These are phyloP conservation scores for Mycena haematopus DNA, from an alignment of 768 basidiomycete species.

Conservation along the genomic window DNA sequence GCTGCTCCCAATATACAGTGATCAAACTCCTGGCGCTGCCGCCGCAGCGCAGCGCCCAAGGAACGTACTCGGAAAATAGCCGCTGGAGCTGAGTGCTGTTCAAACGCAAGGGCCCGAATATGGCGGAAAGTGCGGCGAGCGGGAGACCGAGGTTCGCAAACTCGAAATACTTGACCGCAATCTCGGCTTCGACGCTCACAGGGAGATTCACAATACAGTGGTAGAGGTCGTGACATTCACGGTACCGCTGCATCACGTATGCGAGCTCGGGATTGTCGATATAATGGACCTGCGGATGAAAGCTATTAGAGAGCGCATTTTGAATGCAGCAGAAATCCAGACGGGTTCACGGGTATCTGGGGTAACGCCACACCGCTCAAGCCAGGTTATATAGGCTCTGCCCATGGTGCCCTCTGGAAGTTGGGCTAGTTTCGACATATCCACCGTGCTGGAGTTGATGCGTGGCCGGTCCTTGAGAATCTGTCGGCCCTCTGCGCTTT, in stretches of 20 bases:
- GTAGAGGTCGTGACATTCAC: conserved; percentile 98
- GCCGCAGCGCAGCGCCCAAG: conserved; percentile 92
- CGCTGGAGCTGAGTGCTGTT: conserved; percentile 56
- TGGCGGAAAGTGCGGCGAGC: conserved; percentile 80
- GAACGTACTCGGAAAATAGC: conserved; percentile 82
- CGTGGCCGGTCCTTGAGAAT: conserved; percentile 86
- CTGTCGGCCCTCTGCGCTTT: conserved; percentile 79
- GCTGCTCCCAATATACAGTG: conserved; percentile 94
- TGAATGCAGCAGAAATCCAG: conserved; percentile 26
- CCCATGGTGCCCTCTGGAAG: conserved; percentile 87
- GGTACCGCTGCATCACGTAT: conserved; percentile 97
- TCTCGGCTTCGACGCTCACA: conserved; percentile 88
- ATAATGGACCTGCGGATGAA: conserved; percentile 77
- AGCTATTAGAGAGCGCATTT: neutral
- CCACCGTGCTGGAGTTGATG: conserved; percentile 76
- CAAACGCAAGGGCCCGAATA: conserved; percentile 81
- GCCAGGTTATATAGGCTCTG: conserved; percentile 86
- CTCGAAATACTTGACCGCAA: conserved; percentile 95
- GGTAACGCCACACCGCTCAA: conserved; percentile 84
- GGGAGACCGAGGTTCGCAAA: conserved; percentile 91
- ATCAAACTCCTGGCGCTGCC: conserved; percentile 77
- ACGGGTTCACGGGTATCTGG: conserved; percentile 95
- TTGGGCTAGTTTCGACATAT: conserved; percentile 68
- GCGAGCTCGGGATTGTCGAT: conserved; percentile 95
- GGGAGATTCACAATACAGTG: conserved; percentile 91